Percentiles rank a stretch among this genome's conserved stretches.
Evolutionary conservation across 73 alveolate species (phyloP).

Genomic region (Paramecium sonneborni): DNA sequence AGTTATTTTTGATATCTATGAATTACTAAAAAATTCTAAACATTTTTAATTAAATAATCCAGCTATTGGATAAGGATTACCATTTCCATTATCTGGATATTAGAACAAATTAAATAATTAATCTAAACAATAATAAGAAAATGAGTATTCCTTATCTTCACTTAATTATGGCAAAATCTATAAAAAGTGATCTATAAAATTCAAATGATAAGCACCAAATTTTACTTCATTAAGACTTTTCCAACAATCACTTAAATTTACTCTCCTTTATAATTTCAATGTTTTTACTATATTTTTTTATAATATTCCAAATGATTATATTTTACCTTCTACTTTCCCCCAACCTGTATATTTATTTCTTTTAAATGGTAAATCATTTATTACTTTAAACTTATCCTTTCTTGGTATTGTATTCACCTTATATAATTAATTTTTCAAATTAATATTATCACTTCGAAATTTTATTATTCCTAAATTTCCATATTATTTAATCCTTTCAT

Average conservation of each 20-base stretch:
- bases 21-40: background rate
- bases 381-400: background rate
- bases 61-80: background rate
- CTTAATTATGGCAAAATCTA: background rate
- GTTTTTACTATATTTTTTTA: background rate
- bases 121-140: background rate
- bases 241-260: background rate
- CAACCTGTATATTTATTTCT: background rate
- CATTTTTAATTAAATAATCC: background rate
- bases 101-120: background rate
- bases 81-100: background rate
- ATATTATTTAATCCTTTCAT: background rate
- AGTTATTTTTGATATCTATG: background rate
- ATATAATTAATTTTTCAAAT: background rate
- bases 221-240: background rate
- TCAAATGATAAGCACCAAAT: background rate
- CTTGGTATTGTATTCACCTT: background rate
- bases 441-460: background rate
- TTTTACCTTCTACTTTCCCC: background rate
- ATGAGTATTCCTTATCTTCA: background rate
- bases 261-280: background rate
- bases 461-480: background rate
- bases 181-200: background rate
- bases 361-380: background rate
- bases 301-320: background rate